Evolutionary conservation across 768 basidiomycete species (phyloP), one percentile per base, ranked within the genome.

Genomic region (Ramaria sp.): DNA sequence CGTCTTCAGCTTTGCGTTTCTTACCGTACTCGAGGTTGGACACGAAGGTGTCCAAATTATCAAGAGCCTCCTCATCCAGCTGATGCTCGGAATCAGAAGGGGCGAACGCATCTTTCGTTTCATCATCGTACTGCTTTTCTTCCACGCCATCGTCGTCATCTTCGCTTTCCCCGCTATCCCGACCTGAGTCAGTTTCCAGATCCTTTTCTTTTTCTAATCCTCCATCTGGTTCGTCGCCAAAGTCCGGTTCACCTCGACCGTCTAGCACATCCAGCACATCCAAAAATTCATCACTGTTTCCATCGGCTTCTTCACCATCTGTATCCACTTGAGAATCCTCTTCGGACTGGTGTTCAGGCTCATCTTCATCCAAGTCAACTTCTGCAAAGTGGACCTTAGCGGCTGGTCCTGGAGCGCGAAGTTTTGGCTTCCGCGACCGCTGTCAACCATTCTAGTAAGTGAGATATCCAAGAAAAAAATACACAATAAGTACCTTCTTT

Each of bases 11-110:
- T 68, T 90, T 90, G 56, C 90, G 81, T 68, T 92, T 91, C 59
- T 77, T 76, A 3, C 70, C 64, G 5, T 79, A 66, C 56, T 83
- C 81, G 47, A 95, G 78, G 15, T 67, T 73, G 0, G 82, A 77
- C 44, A 96, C 80, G 61, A 90, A 89, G 15, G 68, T 71, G 56
- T 83, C 80, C 2, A 97, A 78, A 37, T 80, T 77, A 20, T 81
- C 79, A 8, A 92, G 72, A 0, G 82, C 67, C 2, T 55, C 62
- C 18, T 73, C 73, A 1, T 72, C 75, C 9, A 58, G 56, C 13
- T 54, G 54, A 13, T 56, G 60, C 6, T 77, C 75, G 24, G 70
- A 73, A 4, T 80, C 82, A 2, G 71, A 74, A 52, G 72, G 56
- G 12, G 60, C 60, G 20, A 58, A 50, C 42, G 55, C 48, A 24